Base-by-base conservation (phyloP, 805 yeast genomes). In the Middelhovenomyces tepae region DNA sequence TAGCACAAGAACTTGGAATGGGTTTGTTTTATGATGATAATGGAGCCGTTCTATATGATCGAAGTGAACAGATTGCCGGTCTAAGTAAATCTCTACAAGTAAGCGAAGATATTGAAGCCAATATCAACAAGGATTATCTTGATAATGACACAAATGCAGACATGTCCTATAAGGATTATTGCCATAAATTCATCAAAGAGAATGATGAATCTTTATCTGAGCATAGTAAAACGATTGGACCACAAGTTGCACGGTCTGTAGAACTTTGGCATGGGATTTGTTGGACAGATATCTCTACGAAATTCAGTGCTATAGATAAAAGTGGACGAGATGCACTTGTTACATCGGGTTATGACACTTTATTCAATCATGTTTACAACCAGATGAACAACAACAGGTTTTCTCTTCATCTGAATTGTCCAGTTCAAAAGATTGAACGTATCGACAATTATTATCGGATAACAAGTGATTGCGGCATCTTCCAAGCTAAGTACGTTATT, bases 261-360 rank as follows among this genome's bases (percentile, higher is more conserved):
- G 95, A 86, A 53, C 59, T 80, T 17, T 85, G 93, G 89, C 80
- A 75, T 51, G 95, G 94, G 1, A 62, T 78, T 19, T 66, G 78
- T 16, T 75, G 85, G 75, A 69, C 68, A 14, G 53, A 56, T 14
- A 64, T 79, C 49, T 79, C 93, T 45, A 77, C 79, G 2, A 78
- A 77, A 44, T 78, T 71, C 48, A 67, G 85, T 1, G 54, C 69
- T n/a, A 69, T 78, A 53, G 83, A 73, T 38, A 78, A 76, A 45
- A 75, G 73, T 32, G 95, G 95, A 1, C 64, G 95, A 45, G 78
- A 86, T 49, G 75, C 86, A n/a, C 62, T 73, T 40, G 78, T 78
- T 31, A 50, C 66, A 31, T 66, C 70, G 43, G 83, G 84, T 0
- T 79, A 76, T 53, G 71, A 64, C 30, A 47, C 52, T 8, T 57